phyloP scores from a whole-genome alignment of 345 rosid genomes.

The Pugionium dolabratum region DNA sequence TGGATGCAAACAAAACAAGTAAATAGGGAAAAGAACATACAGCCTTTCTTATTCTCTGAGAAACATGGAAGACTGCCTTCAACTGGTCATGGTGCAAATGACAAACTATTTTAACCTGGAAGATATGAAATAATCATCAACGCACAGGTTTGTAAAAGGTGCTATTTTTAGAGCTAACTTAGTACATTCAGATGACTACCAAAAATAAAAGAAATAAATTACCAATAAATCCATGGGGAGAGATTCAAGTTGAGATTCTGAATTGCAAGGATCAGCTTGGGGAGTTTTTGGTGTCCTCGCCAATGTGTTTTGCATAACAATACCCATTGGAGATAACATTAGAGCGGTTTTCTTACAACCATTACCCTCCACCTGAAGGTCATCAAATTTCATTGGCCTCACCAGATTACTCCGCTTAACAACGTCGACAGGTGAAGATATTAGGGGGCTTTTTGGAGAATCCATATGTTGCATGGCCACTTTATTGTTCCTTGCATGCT shows the following conservation, averaged over 20 bases:
- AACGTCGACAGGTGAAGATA: slow-evolving; percentile 61
- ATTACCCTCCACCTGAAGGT: slow-evolving; percentile 42
- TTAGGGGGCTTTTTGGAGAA: slow-evolving; percentile 53
- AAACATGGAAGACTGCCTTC: slow-evolving; percentile 86
- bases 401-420: slow-evolving; percentile 46
- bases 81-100: slow-evolving; percentile 95
- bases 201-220: slow-evolving; percentile 9
- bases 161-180: not conserved
- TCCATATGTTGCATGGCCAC: slow-evolving; percentile 34
- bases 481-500: slow-evolving; percentile 44
- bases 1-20: slow-evolving; percentile 10
- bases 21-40: slow-evolving; percentile 48
- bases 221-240: slow-evolving; percentile 94
- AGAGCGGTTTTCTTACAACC: slow-evolving; percentile 51
- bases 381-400: slow-evolving; percentile 45
- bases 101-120: slow-evolving; percentile 79
- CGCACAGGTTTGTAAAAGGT: not conserved
- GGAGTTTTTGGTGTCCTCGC: slow-evolving; percentile 80
- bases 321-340: slow-evolving; percentile 65
- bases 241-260: slow-evolving; percentile 76
- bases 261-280: slow-evolving; percentile 47
- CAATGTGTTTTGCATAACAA: slow-evolving; percentile 52
- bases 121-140: slow-evolving; percentile 35
- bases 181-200: not conserved
- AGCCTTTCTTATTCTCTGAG: slow-evolving; percentile 72